A percentile compares a stretch with the other conserved stretches of the same genome.
Conservation (phyloP, 2,329 filamentous ascomycete species). For the Magnaporthiopsis poae region DNA sequence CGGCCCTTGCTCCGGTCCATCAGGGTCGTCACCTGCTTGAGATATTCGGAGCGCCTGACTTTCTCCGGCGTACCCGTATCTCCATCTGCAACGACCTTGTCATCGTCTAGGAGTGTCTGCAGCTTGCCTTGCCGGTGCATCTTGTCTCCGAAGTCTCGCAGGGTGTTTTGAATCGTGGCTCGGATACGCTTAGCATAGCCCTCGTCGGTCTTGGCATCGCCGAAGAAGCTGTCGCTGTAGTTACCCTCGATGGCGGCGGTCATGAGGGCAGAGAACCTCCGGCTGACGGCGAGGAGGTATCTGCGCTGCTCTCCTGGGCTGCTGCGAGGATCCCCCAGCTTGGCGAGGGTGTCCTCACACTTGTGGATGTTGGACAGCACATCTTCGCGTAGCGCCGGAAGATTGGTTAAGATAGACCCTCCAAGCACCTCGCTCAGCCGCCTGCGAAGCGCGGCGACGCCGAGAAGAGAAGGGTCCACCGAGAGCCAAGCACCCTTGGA, state of each 20-base stretch:
- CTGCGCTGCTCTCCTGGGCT: conserved; percentile 15
- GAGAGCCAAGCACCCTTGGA: conserved; percentile 28
- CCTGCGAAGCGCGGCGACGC: conserved; percentile 35
- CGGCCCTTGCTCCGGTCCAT: conserved; percentile 22
- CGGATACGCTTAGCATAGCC: conserved; percentile 38
- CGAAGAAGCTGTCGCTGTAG: conserved; percentile 19
- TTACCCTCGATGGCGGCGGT: conserved; percentile 20
- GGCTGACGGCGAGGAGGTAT: conserved; percentile 22
- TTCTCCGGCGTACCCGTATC: background rate
- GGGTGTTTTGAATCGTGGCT: conserved; percentile 39
- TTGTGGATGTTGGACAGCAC: conserved; percentile 27
- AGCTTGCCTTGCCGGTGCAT: conserved; percentile 27
- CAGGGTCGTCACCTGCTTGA: conserved; percentile 17
- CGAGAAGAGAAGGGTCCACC: conserved; percentile 28
- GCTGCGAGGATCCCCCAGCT: conserved; percentile 22
- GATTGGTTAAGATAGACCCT: conserved; percentile 34
- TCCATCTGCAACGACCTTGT: background rate
- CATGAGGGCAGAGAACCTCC: conserved; percentile 16
- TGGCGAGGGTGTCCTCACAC: conserved; percentile 28
- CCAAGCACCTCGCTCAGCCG: conserved; percentile 43
- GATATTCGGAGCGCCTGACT: conserved; percentile 9
- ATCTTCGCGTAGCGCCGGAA: conserved; percentile 35
- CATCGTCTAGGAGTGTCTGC: conserved; percentile 22
- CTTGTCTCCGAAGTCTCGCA: too few relatives aligned
- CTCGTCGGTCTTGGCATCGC: conserved; percentile 10